Percentiles rank a stretch among this genome's conserved stretches.
Conservation (phyloP, 345 rosid species). For the Rhizophora apiculata region DNA sequence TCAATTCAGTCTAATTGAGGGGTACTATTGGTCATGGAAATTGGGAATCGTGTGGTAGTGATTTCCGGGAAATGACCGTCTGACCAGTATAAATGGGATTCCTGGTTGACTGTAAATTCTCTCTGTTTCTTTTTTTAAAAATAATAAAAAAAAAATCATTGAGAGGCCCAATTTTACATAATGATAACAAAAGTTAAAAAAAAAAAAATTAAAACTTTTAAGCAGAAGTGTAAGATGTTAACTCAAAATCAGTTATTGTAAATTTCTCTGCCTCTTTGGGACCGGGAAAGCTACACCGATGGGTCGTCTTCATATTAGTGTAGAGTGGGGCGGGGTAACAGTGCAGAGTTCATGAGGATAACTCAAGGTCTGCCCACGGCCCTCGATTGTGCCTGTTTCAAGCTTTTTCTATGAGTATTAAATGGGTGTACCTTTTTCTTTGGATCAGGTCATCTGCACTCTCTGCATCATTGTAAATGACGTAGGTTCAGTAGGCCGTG, state of each 20-base stretch:
- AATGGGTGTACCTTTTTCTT: neutral
- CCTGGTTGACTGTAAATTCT: no score
- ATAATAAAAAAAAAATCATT: fast-evolving
- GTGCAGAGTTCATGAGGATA: neutral
- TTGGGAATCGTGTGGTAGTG: conserved; percentile 31
- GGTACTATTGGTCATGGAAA: no score
- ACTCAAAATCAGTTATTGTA: no score
- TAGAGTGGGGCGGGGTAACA: conserved; percentile 4
- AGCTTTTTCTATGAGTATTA: neutral
- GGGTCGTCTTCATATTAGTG: conserved; percentile 8
- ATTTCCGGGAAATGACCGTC: conserved; percentile 29
- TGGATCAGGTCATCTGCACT: no score
- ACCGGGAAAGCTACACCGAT: conserved; percentile 15
- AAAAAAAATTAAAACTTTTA: no score
- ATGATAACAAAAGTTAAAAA: no score
- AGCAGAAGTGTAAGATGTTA: no score
- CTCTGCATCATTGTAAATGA: no score
- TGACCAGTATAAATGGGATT: conserved; percentile 12
- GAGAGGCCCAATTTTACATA: no score
- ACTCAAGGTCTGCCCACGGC: neutral
- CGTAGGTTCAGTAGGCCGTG: neutral
- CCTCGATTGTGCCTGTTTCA: neutral
- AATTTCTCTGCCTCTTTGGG: neutral
- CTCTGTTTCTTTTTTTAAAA: no score
- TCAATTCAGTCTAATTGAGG: no score